phyloP scores from a whole-genome alignment of 2,329 filamentous ascomycete genomes.

The Pseudocercospora crystallina region DNA sequence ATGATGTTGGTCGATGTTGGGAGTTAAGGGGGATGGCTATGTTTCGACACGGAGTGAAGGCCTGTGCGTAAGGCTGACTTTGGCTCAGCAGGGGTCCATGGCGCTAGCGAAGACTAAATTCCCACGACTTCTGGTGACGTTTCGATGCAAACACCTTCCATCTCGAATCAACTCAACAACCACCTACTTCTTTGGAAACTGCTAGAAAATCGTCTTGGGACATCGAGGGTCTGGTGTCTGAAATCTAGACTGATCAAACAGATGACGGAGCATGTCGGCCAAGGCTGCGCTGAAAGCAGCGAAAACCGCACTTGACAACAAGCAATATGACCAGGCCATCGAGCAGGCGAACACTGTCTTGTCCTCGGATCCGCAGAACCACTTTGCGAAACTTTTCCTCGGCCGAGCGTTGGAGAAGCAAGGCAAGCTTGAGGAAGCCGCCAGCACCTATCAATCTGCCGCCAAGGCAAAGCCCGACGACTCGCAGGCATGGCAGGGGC shows the following conservation, averaged over 20 bases:
- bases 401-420: constrained; percentile 82
- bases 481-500: constrained; percentile 84
- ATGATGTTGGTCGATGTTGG: constrained; percentile 9
- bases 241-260: not conserved
- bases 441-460: constrained; percentile 72
- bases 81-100: no score
- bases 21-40: not conserved
- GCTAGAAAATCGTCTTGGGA: no score
- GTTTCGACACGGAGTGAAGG: no score
- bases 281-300: constrained; percentile 71
- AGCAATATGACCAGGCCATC: constrained; percentile 75
- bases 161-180: no score
- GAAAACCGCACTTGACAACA: constrained; percentile 71
- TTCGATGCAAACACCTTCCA: no score
- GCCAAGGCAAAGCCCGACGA: constrained; percentile 71
- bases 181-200: no score
- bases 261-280: constrained; percentile 38
- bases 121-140: no score
- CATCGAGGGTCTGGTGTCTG: no score
- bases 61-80: no score
- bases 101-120: no score
- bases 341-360: constrained; percentile 68
- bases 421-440: constrained; percentile 68
- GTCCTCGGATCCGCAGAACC: constrained; percentile 71
- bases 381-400: constrained; percentile 85